Evolutionary conservation across 1,284 basidiomycete genomes (phyloP), one percentile per base, ranked within the genome.

Genomic region (Volvariella surrecta): DNA sequence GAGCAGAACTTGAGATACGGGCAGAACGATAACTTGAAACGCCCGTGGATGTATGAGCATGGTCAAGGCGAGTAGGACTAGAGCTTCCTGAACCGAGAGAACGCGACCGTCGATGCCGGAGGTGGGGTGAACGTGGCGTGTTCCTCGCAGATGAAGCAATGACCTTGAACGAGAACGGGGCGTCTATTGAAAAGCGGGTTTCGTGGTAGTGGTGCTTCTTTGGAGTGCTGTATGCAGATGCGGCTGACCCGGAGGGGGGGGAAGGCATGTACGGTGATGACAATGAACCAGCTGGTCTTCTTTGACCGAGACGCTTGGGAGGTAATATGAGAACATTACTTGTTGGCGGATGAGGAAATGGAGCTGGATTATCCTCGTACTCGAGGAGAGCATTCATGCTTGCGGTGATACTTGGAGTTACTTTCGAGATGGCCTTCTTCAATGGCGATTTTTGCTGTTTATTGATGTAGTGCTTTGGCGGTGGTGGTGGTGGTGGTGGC

Each of bases 351-450:
- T n/a, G 13, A 15, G 34, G 34, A 4, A 19, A 16, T 7, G 13
- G 13, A 19, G 4, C 15, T 4, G 52, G 42, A 22, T 72, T 63
- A 45, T 78, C 74, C 35, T 78, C 75, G 47, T 76, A 74, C 50
- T 79, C 76, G 15, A 78, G 57, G 1, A 79, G 52, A 11, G 70
- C 68, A n/a, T 70, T 56, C 76, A 79, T 78, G 42, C 66, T 73
- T 50, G 67, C 61, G 62, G 76, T 71, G 37, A 71, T 66, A 44
- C 67, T 67, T 1, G 68, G 59, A 15, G 62, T 62, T 17, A 52
- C 47, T 50, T 55, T 47, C 3, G 50, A 52, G 21, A 47, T 47
- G 10, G 34, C 35, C 19, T 34, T 48, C 22, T 22, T 44, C 37
- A 43, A 16, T 20, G 46, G 43, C 16, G 47, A 24, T 3, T 37